Percentiles rank a stretch among this genome's conserved stretches.
Evolutionary conservation across 805 yeast genomes (phyloP).

Genomic region (Zygosaccharomyces kombuchaensis): DNA sequence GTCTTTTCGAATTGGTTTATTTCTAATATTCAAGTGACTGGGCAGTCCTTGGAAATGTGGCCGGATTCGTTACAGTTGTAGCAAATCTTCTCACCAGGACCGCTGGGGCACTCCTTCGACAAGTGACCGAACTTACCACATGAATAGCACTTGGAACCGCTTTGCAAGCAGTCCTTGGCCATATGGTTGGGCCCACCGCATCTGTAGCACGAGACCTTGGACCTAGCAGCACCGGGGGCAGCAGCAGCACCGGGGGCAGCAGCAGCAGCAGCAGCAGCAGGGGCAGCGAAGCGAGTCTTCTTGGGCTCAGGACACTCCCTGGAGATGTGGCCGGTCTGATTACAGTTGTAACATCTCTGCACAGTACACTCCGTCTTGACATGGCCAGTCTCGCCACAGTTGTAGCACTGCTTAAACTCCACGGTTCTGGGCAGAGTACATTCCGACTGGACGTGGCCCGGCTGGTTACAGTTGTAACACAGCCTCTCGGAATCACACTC

Average conservation of each 20-base stretch:
- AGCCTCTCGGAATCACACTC: slow-evolving; percentile 83
- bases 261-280: slow-evolving; percentile 19
- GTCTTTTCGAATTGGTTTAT: background rate
- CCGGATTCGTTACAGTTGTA: slow-evolving; percentile 57
- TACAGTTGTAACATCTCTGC: slow-evolving; percentile 76
- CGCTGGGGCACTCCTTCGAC: slow-evolving; percentile 71
- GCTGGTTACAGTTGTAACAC: slow-evolving; percentile 88
- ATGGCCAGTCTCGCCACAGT: slow-evolving; percentile 89
- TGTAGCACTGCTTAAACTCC: slow-evolving; percentile 84
- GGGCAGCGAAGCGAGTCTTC: slow-evolving; percentile 20
- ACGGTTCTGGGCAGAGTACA: slow-evolving; percentile 87
- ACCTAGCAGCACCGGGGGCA: slow-evolving; percentile 17
- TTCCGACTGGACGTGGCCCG: slow-evolving; percentile 85
- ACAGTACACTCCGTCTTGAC: slow-evolving; percentile 77
- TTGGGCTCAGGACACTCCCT: slow-evolving; percentile 62
- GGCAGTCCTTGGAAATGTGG: slow-evolving; percentile 82
- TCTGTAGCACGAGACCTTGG: slow-evolving; percentile 63
- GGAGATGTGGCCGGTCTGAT: slow-evolving; percentile 76
- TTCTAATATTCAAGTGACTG: slow-evolving; percentile 17
- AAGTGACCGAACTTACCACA: slow-evolving; percentile 91
- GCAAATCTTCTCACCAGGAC: slow-evolving; percentile 48
- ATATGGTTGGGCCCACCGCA: slow-evolving; percentile 92
- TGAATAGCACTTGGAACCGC: slow-evolving; percentile 78
- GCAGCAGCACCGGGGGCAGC: slow-evolving; percentile 21
- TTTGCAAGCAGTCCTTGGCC: slow-evolving; percentile 83